Conservation (phyloP, 176 grass and related monocot species). For the Bonia amplexicaulis region DNA sequence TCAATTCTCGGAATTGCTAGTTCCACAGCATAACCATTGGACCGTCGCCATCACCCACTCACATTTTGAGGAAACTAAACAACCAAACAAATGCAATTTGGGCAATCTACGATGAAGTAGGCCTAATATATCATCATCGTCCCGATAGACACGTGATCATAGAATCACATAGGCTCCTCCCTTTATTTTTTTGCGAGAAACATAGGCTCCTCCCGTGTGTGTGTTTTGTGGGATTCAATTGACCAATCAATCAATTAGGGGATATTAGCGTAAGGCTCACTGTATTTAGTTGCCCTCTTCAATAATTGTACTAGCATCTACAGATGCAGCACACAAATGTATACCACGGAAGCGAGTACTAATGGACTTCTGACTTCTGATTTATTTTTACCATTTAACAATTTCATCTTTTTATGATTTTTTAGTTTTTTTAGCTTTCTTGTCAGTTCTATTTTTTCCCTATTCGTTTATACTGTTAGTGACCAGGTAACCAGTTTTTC, state of each 20-base stretch:
- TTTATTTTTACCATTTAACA: too few species aligned
- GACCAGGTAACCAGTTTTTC: too few species aligned
- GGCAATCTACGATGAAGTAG: not conserved
- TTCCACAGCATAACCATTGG: not conserved
- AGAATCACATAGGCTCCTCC: not conserved
- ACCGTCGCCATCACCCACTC: not conserved
- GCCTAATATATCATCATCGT: not conserved
- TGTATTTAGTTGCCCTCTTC: not conserved
- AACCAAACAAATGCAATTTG: not conserved
- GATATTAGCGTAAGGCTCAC: constrained; percentile 19
- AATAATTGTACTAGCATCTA: constrained; percentile 22
- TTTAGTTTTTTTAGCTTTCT: too few species aligned
- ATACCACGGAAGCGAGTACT: constrained; percentile 8
- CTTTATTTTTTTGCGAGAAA: too few species aligned
- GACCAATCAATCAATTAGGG: not conserved
- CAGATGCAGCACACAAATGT: not conserved
- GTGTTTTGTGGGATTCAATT: not conserved
- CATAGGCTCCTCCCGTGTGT: not conserved
- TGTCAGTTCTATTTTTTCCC: too few species aligned
- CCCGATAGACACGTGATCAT: not conserved
- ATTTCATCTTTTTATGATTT: too few species aligned
- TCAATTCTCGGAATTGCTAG: not conserved
- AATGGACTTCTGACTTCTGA: too few species aligned
- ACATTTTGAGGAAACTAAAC: not conserved
- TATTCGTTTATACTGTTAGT: too few species aligned